A percentile compares a stretch with the other conserved stretches of the same genome.
phyloP scores from a whole-genome alignment of 129 eudicot species.

The Chrysanthemum lavandulifolium region DNA sequence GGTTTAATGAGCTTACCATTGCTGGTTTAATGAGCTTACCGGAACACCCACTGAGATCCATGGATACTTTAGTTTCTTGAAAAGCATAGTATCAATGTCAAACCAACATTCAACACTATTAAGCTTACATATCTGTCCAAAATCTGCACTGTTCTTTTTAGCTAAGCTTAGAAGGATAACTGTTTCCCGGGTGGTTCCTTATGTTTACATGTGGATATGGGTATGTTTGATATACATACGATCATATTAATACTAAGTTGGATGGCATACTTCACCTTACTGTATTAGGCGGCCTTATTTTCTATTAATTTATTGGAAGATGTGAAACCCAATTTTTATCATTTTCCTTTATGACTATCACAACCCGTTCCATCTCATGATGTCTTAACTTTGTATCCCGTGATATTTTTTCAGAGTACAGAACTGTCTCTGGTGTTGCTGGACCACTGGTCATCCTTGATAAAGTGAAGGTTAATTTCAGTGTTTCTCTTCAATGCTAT shows the following conservation, averaged over 20 bases:
- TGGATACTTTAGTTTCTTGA: constrained; percentile 4
- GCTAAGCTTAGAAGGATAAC: too few relatives aligned
- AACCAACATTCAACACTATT: constrained; percentile 8
- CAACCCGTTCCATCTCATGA: neutral
- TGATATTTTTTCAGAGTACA: constrained; percentile 55
- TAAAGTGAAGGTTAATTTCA: constrained; percentile 76
- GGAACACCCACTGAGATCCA: neutral
- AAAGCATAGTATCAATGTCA: neutral
- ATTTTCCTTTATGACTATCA: neutral
- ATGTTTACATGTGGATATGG: neutral
- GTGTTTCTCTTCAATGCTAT: constrained; percentile 1
- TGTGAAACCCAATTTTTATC: neutral
- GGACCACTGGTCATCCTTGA: constrained; percentile 98
- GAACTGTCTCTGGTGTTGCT: constrained; percentile 99
- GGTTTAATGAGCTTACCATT: too few relatives aligned
- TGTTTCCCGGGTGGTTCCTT: neutral
- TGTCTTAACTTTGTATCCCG: neutral
- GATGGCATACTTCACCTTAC: neutral
- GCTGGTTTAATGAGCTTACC: too few relatives aligned
- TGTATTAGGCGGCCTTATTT: neutral
- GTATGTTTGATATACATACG: constrained; percentile 1
- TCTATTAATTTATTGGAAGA: neutral
- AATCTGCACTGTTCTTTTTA: neutral
- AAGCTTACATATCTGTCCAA: neutral
- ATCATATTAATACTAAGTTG: neutral